Evolutionary conservation across 768 basidiomycete genomes (phyloP), one percentile per base, ranked within the genome.

Genomic region (Rhodotorula paludigena): DNA sequence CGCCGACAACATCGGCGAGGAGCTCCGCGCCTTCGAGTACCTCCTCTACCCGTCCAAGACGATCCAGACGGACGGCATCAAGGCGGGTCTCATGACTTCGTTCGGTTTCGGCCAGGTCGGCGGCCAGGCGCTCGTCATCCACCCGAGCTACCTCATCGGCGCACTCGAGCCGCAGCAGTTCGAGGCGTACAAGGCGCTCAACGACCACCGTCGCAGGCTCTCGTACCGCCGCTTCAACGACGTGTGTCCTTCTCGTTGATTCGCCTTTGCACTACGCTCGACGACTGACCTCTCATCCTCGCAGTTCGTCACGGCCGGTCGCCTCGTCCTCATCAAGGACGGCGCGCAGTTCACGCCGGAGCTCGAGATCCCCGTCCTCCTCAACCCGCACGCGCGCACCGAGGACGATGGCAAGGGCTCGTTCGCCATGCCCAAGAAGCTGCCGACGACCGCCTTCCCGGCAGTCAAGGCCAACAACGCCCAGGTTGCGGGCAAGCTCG

Each of bases 101-200:
- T 94, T 94, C 80, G 94, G 96, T 71, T 98, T 98, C 82, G 93
- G 96, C 75, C 96, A 97, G 84, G 94, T 97, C 61, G 96, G 96
- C 60, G 96, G 96, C 61, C 89, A 86, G 63, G 89, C 87, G 51
- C 83, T 93, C 71, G 82, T 97, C 74, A 77, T 98, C 57, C 87
- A 98, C 78, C 93, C 96, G 69, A 88, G 90, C 72, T 90, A 90
- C 80, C 83, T 96, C 70, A 86, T 93, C 71, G 94, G 88, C 47
- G 83, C 88, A 16, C 81, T 97, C 44, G 86, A 92, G 67, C 85
- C 90, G 1, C 82, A 84, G n/a, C 78, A 82, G 68, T 93, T 92
- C 74, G 84, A 86, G 57, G 80, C 81, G n/a, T 98, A 99, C 82
- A 84, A 82, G 78, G 78, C 77, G 66, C 86, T 83, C 76, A 89